Evolutionary conservation across 768 basidiomycete species (phyloP).

Genomic region (Hygrocybe coccinea): DNA sequence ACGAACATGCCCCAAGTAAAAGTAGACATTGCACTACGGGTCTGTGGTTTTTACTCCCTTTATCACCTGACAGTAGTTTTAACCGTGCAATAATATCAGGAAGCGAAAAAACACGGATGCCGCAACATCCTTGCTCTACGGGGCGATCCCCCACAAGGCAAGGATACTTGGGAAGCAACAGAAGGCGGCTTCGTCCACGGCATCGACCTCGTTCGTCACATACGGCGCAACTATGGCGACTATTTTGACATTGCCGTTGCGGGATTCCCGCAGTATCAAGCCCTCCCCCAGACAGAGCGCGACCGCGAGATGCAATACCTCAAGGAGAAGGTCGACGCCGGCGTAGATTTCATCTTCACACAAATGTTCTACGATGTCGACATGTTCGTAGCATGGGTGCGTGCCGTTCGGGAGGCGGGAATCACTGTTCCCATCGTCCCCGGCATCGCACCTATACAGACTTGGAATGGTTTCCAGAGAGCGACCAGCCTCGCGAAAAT

Average conservation of each 20-base stretch:
- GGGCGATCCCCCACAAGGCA: slow-evolving; percentile 86
- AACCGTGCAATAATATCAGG: slow-evolving; percentile 39
- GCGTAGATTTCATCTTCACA: slow-evolving; percentile 91
- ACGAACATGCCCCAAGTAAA: slow-evolving; percentile 98
- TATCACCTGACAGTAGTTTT: background rate
- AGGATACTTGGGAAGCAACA: slow-evolving; percentile 88
- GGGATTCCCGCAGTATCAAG: slow-evolving; percentile 83
- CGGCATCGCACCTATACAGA: slow-evolving; percentile 93
- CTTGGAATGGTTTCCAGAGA: slow-evolving; percentile 90
- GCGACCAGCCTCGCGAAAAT: slow-evolving; percentile 77
- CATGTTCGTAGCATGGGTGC: slow-evolving; percentile 89
- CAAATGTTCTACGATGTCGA: slow-evolving; percentile 98
- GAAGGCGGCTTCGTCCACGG: slow-evolving; percentile 89
- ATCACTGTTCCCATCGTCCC: slow-evolving; percentile 89
- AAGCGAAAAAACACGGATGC: slow-evolving; percentile 85
- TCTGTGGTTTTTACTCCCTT: slow-evolving; percentile 5
- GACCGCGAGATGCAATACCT: slow-evolving; percentile 77
- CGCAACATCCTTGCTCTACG: slow-evolving; percentile 90
- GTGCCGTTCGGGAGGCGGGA: slow-evolving; percentile 72
- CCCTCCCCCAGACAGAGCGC: slow-evolving; percentile 67
- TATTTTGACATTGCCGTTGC: slow-evolving; percentile 95
- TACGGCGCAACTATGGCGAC: slow-evolving; percentile 75
- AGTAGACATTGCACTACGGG: slow-evolving; percentile 84
- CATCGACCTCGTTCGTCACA: slow-evolving; percentile 87
- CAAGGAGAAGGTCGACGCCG: slow-evolving; percentile 88